Base-by-base conservation (phyloP, 768 basidiomycete species). In the Kwoniella europaea region DNA sequence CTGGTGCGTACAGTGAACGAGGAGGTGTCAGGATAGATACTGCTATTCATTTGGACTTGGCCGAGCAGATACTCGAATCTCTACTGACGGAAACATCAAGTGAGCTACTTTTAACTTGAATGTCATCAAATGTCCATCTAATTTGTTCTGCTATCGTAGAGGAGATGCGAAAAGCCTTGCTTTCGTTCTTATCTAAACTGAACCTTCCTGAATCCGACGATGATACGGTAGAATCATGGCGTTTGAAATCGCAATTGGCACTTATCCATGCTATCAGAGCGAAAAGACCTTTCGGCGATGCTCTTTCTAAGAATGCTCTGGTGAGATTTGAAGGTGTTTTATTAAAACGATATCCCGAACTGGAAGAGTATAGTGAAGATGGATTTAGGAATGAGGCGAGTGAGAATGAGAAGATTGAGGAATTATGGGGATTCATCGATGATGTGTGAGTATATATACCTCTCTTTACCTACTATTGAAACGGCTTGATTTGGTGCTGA, bases 271-370 rank as follows among this genome's bases (percentile, higher is more conserved):
- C 71, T n/a, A 63, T 71, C 2, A 54, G 46, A 18, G 52, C 54
- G n/a, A 88, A 88, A 85, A 87, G 87, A 53, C 89, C 89, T 0
- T 69, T 88, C 79, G 82, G 86, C 65, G 86, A 94, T 85, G 84
- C 86, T 58, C 75, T 87, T 68, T 82, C 90, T 13, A 88, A 88
- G 54, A 94, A 90, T 69, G 90, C 92, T 0, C 85, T 96, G 61
- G 84, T 82, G 22, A 90, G 89, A 72, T 94, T 95, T 77, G 89
- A 92, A 46, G 80, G 86, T 0, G 70, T 85, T 4, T 85, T 96
- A 42, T 82, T 84, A 56, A 94, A 92, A 86, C 89, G 89, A 76
- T 93, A 89, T 72, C 88, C 89, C 50, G 86, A 88, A 63, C 84
- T 94, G 10, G 88, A 89, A 72, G 57, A 57, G 15, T 90, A 92